A percentile compares a stretch with the other conserved stretches of the same genome.
Evolutionary conservation across 768 basidiomycete genomes (phyloP).

Genomic region (Leccinum aurantiacum): DNA sequence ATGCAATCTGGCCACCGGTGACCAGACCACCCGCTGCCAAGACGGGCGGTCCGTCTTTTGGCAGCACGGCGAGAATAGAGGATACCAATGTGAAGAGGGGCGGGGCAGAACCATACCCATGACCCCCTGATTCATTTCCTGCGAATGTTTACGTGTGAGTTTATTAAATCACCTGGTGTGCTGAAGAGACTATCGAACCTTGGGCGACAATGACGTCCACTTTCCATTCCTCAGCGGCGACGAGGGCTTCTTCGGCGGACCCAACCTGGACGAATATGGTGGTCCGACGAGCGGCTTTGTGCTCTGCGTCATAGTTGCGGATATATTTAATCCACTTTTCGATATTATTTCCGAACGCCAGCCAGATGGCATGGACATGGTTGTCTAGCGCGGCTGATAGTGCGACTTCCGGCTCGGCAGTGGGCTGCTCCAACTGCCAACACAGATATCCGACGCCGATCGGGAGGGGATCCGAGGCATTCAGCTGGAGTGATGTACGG

Average conservation of each 20-base stretch:
- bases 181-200: constrained; percentile 44
- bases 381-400: constrained; percentile 53
- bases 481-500: constrained; percentile 41
- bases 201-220: constrained; percentile 77
- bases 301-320: constrained; percentile 50
- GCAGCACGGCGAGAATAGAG: constrained; percentile 46
- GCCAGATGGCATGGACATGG: constrained; percentile 67
- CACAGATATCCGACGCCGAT: constrained; percentile 76
- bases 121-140: constrained; percentile 84
- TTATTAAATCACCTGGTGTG: not conserved
- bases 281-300: constrained; percentile 42
- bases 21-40: constrained; percentile 76
- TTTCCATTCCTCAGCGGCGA: constrained; percentile 65
- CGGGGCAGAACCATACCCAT: constrained; percentile 56
- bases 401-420: constrained; percentile 39
- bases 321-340: constrained; percentile 60
- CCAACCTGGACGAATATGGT: constrained; percentile 66
- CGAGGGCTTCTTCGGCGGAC: constrained; percentile 55
- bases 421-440: constrained; percentile 64
- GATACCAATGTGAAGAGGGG: constrained; percentile 63
- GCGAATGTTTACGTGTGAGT: constrained; percentile 5
- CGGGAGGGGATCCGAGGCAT: constrained; percentile 39
- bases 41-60: constrained; percentile 48
- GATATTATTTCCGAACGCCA: constrained; percentile 65
- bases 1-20: too few species aligned